Evolutionary conservation across 306 rosid genomes (phyloP).

Genomic region (Prunus salicina): DNA sequence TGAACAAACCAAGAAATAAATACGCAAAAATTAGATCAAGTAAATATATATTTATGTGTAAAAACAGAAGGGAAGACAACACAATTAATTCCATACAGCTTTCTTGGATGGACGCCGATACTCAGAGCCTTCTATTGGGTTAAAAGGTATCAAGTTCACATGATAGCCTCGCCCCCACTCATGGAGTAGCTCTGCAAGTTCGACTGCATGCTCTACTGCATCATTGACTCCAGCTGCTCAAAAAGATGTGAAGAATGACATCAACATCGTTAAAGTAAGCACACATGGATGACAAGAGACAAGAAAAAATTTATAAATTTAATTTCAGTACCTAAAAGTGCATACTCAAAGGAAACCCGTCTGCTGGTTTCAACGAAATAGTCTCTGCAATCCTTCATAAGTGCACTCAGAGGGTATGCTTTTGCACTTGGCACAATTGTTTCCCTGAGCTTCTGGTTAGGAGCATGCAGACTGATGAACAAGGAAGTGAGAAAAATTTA

Average conservation of each 20-base stretch:
- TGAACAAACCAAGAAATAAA: background rate
- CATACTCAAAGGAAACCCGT: conserved; percentile 88
- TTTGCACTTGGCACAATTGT: conserved; percentile 93
- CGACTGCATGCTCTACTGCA: conserved; percentile 67
- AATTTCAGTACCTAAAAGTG: conserved; percentile 76
- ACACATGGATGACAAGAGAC: background rate
- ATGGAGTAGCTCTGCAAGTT: conserved; percentile 79
- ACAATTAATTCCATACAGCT: conserved; percentile 50
- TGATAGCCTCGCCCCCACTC: conserved; percentile 64
- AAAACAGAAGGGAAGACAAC: background rate
- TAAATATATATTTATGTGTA: background rate
- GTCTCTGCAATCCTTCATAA: conserved; percentile 80
- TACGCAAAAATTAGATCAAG: conserved; percentile 3
- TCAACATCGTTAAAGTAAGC: conserved; percentile 7
- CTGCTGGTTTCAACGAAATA: conserved; percentile 73
- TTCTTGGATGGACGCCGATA: conserved; percentile 77
- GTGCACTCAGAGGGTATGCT: conserved; percentile 82
- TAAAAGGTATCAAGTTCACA: conserved; percentile 93
- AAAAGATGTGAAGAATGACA: conserved; percentile 21
- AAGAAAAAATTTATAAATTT: background rate
- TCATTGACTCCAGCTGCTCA: conserved; percentile 94
- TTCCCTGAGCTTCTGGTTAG: conserved; percentile 96
- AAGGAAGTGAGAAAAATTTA: conserved; percentile 11
- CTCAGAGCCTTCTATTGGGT: conserved; percentile 93
- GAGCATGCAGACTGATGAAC: conserved; percentile 82